Conservation (phyloP, 495 filamentous ascomycete genomes). For the Penicillium nucicola region DNA sequence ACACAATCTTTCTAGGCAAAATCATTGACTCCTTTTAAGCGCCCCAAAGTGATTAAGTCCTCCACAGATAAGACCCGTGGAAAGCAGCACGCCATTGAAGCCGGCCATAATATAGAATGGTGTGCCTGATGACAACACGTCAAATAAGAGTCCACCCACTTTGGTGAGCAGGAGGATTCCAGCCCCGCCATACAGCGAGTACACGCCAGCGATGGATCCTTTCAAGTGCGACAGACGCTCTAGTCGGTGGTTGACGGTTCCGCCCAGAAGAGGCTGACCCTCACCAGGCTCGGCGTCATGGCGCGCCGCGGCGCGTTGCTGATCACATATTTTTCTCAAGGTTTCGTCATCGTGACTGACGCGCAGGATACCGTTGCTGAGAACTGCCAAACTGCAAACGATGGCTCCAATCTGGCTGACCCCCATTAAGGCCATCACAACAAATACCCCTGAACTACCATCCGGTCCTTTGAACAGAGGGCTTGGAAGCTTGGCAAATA, state of each 20-base stretch:
- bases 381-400: constrained; percentile 83
- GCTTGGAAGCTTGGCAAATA: constrained; percentile 65
- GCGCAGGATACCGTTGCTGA: constrained; percentile 72
- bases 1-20: not conserved
- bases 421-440: constrained; percentile 76
- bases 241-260: constrained; percentile 14
- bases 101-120: constrained; percentile 91
- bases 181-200: constrained; percentile 84
- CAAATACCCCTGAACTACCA: constrained; percentile 63
- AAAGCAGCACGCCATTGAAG: constrained; percentile 73
- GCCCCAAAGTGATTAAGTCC: constrained; percentile 22
- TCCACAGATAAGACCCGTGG: constrained; percentile 49
- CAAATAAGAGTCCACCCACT: constrained; percentile 82
- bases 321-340: constrained; percentile 27
- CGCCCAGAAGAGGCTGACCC: constrained; percentile 30
- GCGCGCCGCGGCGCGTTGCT: constrained; percentile 5
- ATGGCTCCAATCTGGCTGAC: constrained; percentile 93
- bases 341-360: constrained; percentile 37
- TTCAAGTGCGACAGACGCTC: constrained; percentile 60
- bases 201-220: constrained; percentile 90
- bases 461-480: constrained; percentile 60
- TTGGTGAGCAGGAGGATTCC: constrained; percentile 92
- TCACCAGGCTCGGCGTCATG: constrained; percentile 25
- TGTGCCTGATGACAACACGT: constrained; percentile 61
- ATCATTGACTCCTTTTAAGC: constrained; percentile 5